Evolutionary conservation across 1,284 basidiomycete species (phyloP), one percentile per base, ranked within the genome.

Genomic region (Megacollybia platyphylla): DNA sequence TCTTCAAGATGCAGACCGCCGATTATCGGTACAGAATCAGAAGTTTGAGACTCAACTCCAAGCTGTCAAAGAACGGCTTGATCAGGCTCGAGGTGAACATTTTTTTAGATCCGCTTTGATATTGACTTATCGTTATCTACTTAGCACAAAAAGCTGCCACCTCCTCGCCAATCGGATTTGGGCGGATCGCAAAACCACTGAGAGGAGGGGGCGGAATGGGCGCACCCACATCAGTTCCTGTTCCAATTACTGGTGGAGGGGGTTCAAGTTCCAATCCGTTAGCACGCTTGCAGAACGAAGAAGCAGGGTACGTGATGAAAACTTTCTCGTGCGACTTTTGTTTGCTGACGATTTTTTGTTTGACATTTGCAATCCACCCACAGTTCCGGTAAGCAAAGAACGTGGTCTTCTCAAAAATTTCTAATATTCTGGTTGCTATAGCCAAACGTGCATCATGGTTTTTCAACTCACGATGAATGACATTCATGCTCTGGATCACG

Each of bases 111-210:
- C 32, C 34, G 30, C 29, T 24, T 24, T 24, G 20, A 24, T 24
- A 24, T 24, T 24, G 20, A 5, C 35, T 44, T 10, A 20, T n/a
- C 34, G 7, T 43, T 7, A 48, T 41, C 15, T 45, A 46, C 50
- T 41, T 45, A 87, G 87, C 86, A 17, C 82, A 82, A 76, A 88
- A 88, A 63, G 72, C 78, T 47, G 72, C 80, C 45, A 65, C 69
- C 31, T 64, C 75, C 18, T 78, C 81, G 8, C 72, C 83, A 44
- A 68, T 92, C 53, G 84, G 69, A 59, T 93, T 93, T 65, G 90
- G 90, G 38, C 77, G 94, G 37, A 97, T 98, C 51, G 94, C 94
- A 42, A 97, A 97, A 66, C 94, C 94, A 9, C 67, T 98, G 48
- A 77, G 94, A 51, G 93, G 93, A 13, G 92, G 91, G 24, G 87